phyloP scores from a whole-genome alignment of 2,329 filamentous ascomycete genomes.

The Aspergillus fructus region DNA sequence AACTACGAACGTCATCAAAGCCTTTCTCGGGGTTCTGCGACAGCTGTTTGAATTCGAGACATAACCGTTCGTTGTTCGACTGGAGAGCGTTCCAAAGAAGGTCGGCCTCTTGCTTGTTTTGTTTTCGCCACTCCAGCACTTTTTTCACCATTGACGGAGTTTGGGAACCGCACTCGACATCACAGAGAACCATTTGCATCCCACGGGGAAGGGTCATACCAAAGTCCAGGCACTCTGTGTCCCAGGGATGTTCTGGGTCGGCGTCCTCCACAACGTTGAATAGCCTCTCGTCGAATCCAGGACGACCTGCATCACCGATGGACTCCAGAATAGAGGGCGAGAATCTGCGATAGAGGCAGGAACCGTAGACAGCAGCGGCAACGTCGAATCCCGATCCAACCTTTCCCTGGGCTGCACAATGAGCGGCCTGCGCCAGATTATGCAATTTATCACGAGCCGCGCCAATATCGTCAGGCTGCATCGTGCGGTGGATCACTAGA shows the following conservation, averaged over 20 bases:
- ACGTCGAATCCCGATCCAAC: constrained; percentile 96
- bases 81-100: constrained; percentile 75
- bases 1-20: constrained; percentile 52
- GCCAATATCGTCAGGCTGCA: constrained; percentile 45
- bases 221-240: constrained; percentile 71
- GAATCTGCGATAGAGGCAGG: constrained; percentile 89
- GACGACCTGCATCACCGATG: constrained; percentile 65
- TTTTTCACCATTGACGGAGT: constrained; percentile 95
- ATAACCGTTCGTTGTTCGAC: constrained; percentile 69
- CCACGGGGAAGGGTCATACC: constrained; percentile 70
- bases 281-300: constrained; percentile 67
- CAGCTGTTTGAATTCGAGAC: constrained; percentile 58
- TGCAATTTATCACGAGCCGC: constrained; percentile 66
- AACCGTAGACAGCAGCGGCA: constrained; percentile 87
- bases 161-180: constrained; percentile 90
- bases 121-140: constrained; percentile 76
- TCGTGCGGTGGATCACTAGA: constrained; percentile 46
- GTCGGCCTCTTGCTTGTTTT: constrained; percentile 63
- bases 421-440: constrained; percentile 89
- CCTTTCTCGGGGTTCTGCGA: constrained; percentile 46
- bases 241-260: constrained; percentile 61
- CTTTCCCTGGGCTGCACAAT: constrained; percentile 96
- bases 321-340: constrained; percentile 70
- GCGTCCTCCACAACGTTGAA: constrained; percentile 65
- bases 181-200: constrained; percentile 83